Evolutionary conservation across 805 yeast genomes (phyloP).

Genomic region (Schwanniomyces sp.): DNA sequence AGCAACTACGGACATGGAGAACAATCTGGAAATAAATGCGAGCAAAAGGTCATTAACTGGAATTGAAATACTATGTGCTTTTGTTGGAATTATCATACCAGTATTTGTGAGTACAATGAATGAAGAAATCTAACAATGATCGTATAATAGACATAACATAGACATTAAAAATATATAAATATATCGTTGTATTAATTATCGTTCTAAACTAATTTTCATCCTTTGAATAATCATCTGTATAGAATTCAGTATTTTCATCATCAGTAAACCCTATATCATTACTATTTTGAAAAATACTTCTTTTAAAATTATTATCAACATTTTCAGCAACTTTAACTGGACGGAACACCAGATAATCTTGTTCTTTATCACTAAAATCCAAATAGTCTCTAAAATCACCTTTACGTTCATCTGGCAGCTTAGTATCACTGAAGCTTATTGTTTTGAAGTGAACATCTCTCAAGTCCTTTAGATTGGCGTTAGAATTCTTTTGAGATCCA

Average conservation of each 20-base stretch:
- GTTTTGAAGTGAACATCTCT: constrained; percentile 12
- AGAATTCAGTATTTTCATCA: constrained; percentile 1
- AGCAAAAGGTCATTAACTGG: constrained; percentile 6
- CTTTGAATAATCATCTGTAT: background rate
- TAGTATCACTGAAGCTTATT: constrained; percentile 24
- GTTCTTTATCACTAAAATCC: background rate
- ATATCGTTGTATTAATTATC: background rate
- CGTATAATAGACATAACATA: background rate
- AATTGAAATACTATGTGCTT: constrained; percentile 14
- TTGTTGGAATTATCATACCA: constrained; percentile 27
- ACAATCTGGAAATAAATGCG: background rate
- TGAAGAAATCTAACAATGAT: constrained; percentile 6
- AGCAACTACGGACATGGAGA: background rate
- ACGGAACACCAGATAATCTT: background rate
- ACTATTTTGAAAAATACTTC: background rate
- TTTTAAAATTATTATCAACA: background rate
- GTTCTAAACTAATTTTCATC: background rate
- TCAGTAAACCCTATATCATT: background rate
- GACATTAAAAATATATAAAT: background rate
- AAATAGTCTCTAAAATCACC: background rate
- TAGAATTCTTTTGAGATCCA: constrained; percentile 17
- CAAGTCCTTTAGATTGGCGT: constrained; percentile 17
- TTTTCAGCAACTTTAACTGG: background rate
- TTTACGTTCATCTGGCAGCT: constrained; percentile 12
- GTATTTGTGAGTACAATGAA: constrained; percentile 21